These are phyloP conservation scores for Botrytis hyacinthi DNA, from an alignment of 2,329 filamentous ascomycete genomes.

Conservation along the genomic window DNA sequence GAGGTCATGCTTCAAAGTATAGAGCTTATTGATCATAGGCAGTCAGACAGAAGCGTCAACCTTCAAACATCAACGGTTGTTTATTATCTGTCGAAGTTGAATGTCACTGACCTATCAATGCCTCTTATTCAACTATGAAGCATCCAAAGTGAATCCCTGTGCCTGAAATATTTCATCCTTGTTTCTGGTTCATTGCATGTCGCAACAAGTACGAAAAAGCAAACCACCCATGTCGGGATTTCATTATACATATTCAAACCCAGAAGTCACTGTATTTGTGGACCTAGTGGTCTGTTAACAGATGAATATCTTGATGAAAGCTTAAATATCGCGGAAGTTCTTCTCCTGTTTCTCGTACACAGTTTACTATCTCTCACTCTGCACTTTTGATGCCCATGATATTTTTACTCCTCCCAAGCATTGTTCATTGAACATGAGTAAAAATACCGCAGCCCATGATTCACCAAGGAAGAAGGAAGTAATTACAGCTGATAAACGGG, in stretches of 20 bases:
- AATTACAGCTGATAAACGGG: accelerated
- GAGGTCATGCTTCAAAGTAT: not conserved
- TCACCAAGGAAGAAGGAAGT: accelerated
- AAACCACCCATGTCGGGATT: not conserved
- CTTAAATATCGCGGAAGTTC: too few species aligned
- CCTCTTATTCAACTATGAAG: too few species aligned
- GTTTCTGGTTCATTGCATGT: not conserved
- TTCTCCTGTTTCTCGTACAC: too few species aligned
- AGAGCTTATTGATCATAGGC: accelerated
- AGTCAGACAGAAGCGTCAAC: not conserved
- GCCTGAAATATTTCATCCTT: not conserved
- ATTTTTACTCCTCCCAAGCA: not conserved
- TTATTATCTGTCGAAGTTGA: not conserved
- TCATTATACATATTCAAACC: too few species aligned
- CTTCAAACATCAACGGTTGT: not conserved
- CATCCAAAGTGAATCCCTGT: not conserved
- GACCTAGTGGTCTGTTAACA: not conserved
- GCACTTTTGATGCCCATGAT: not conserved
- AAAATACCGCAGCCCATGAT: accelerated
- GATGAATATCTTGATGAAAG: not conserved
- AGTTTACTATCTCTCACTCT: accelerated
- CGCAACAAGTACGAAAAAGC: not conserved
- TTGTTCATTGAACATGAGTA: too few species aligned
- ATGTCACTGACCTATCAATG: too few species aligned
- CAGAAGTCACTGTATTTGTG: accelerated